Conservation (phyloP, 2,329 filamentous ascomycete genomes). For the Achaetomium macrosporum region DNA sequence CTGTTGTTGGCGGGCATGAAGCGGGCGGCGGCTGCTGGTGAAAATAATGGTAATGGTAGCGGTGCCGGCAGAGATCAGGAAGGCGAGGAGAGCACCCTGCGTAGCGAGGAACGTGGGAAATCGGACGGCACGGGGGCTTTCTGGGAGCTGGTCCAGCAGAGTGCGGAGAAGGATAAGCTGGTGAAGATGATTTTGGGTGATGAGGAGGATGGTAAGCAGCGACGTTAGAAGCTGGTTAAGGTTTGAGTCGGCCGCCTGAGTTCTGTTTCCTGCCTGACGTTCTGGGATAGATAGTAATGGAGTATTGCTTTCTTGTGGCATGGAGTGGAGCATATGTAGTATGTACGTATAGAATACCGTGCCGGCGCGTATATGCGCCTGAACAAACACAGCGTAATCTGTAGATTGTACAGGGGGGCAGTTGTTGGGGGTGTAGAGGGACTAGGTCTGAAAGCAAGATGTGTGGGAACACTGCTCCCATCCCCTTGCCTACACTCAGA, state of each 20-base stretch:
- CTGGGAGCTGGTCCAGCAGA: constrained; percentile 29
- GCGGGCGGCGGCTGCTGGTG: constrained; percentile 7
- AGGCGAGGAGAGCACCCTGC: constrained; percentile 8
- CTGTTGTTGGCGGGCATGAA: constrained; percentile 35
- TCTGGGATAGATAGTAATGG: neutral
- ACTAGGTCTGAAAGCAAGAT: too few relatives aligned
- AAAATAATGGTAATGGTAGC: neutral
- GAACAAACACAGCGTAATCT: too few relatives aligned
- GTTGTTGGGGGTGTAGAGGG: too few relatives aligned
- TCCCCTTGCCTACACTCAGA: too few relatives aligned
- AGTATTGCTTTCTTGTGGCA: neutral
- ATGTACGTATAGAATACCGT: neutral
- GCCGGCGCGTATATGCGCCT: too few relatives aligned
- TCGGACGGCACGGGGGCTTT: constrained; percentile 24
- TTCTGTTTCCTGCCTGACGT: neutral
- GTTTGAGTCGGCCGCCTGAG: neutral
- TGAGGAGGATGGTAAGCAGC: constrained; percentile 2
- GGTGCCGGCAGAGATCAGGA: neutral
- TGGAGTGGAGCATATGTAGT: neutral
- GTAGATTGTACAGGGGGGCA: too few relatives aligned
- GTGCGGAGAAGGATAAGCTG: constrained; percentile 26
- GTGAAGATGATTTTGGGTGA: constrained; percentile 27
- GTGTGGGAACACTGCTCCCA: too few relatives aligned
- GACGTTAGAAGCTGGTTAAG: neutral
- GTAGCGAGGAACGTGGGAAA: neutral